phyloP scores from a whole-genome alignment of 176 grass and related monocot species.

The Chrysopogon serrulatus region DNA sequence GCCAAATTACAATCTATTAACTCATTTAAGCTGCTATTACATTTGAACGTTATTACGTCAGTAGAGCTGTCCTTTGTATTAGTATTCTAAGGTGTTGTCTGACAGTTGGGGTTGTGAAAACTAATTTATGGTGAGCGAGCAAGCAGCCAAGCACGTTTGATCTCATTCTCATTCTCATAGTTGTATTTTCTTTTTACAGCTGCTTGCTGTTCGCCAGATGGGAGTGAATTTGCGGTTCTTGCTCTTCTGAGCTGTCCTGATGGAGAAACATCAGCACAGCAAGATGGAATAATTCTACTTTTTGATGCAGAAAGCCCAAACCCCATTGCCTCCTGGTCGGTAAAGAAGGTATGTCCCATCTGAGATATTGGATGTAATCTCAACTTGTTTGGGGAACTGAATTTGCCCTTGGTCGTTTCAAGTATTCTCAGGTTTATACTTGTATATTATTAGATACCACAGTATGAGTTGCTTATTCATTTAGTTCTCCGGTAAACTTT shows the following conservation, averaged over 20 bases:
- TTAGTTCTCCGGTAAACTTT: neutral
- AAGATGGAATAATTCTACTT: conserved; percentile 73
- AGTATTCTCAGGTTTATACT: neutral
- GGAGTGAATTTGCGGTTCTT: conserved; percentile 59
- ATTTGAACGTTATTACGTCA: neutral
- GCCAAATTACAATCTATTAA: conserved; percentile 9
- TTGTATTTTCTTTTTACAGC: conserved; percentile 39
- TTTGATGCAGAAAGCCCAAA: conserved; percentile 63
- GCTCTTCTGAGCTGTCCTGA: conserved; percentile 37
- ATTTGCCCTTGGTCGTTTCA: neutral
- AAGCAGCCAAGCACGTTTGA: conserved; percentile 1
- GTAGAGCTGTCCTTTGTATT: neutral
- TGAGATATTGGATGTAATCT: neutral
- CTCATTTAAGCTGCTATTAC: neutral
- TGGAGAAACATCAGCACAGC: conserved; percentile 22
- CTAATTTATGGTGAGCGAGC: neutral
- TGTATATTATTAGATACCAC: neutral
- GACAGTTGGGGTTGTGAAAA: neutral
- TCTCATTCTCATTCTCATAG: conserved; percentile 16
- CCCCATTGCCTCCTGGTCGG: conserved; percentile 57
- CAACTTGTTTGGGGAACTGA: neutral
- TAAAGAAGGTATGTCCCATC: conserved; percentile 56
- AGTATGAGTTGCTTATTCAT: conserved; percentile 1
- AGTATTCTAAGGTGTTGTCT: neutral
- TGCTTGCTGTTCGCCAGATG: conserved; percentile 49